Conservation (phyloP, 2,329 filamentous ascomycete species). For the Parastagonospora nodorum region DNA sequence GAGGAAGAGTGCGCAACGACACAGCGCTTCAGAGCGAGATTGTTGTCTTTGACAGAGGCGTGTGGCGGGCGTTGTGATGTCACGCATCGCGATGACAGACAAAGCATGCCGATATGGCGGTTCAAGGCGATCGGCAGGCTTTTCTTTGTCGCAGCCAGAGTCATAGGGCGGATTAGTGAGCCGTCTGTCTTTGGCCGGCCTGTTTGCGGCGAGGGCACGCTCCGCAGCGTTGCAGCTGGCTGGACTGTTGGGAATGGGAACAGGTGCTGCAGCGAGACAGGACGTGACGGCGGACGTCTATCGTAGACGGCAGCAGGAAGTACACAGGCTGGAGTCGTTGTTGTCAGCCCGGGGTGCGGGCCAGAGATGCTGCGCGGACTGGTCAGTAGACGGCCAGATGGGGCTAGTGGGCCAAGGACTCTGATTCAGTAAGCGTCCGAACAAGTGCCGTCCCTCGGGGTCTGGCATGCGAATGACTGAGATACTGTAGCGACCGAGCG, state of each 20-base stretch:
- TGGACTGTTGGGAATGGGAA: constrained; percentile 2
- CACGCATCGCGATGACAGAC: constrained; percentile 7
- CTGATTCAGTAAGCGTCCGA: constrained; percentile 12
- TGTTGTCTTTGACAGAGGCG: constrained; percentile 1
- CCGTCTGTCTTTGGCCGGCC: constrained; percentile 13
- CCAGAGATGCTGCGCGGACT: background rate
- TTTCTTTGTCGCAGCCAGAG: constrained; percentile 24
- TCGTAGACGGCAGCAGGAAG: background rate
- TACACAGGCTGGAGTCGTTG: background rate
- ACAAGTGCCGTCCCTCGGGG: constrained; percentile 16
- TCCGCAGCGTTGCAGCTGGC: background rate
- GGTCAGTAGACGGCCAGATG: background rate
- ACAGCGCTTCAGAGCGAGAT: constrained; percentile 1
- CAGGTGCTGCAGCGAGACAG: background rate
- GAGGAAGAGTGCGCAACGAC: constrained; percentile 2
- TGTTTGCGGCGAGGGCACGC: constrained; percentile 22
- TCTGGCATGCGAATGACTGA: constrained; percentile 12
- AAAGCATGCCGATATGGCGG: constrained; percentile 8
- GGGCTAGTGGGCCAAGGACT: constrained; percentile 11
- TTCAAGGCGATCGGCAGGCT: constrained; percentile 7
- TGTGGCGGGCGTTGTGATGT: constrained; percentile 2
- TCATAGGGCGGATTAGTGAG: constrained; percentile 26
- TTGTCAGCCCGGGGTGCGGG: background rate
- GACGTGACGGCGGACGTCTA: background rate
- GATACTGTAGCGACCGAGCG: constrained; percentile 3